phyloP scores from a whole-genome alignment of 495 filamentous ascomycete species.

The Viridothelium virens region DNA sequence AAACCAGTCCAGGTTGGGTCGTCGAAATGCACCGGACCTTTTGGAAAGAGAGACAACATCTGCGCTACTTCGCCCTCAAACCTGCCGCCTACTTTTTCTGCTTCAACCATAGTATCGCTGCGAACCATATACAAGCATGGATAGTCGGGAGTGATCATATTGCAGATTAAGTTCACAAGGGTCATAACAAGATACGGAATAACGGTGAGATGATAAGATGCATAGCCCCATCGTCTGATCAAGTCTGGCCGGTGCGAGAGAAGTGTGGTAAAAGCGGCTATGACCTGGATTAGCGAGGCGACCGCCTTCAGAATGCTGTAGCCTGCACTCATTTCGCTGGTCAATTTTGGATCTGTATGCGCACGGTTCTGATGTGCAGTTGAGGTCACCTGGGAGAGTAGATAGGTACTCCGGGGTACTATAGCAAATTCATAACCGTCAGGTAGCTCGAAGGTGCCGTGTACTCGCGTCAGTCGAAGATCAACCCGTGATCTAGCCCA shows the following conservation, averaged over 20 bases:
- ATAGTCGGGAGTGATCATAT: slow-evolving; percentile 5
- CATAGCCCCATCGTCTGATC: slow-evolving; percentile 10
- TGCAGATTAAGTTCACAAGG: slow-evolving; percentile 9
- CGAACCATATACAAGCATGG: slow-evolving; percentile 9
- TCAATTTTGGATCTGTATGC: slow-evolving; percentile 1
- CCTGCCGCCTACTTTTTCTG: slow-evolving; percentile 5
- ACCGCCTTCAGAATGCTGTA: slow-evolving; percentile 7
- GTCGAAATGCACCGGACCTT: slow-evolving; percentile 5
- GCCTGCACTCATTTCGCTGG: slow-evolving; percentile 7
- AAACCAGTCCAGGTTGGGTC: slow-evolving; percentile 8
- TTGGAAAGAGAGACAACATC: slow-evolving; percentile 10
- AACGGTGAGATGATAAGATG: slow-evolving; percentile 8
- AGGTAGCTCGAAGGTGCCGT: slow-evolving; percentile 6
- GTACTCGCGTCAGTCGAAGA: slow-evolving; percentile 5
- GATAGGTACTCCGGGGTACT: slow-evolving; percentile 8
- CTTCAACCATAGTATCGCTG: slow-evolving; percentile 6
- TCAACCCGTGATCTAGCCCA: slow-evolving; percentile 8
- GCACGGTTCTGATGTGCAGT: slow-evolving; percentile 4
- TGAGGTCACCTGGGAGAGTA: slow-evolving; percentile 3
- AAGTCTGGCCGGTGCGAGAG: slow-evolving; percentile 6
- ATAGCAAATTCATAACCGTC: slow-evolving; percentile 9
- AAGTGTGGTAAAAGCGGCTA: slow-evolving; percentile 3
- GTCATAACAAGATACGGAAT: slow-evolving; percentile 6
- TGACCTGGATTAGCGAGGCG: slow-evolving; percentile 7
- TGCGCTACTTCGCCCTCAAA: slow-evolving; percentile 9